phyloP scores from a whole-genome alignment of 2,329 filamentous ascomycete genomes.

The Neofusicoccum sp. region DNA sequence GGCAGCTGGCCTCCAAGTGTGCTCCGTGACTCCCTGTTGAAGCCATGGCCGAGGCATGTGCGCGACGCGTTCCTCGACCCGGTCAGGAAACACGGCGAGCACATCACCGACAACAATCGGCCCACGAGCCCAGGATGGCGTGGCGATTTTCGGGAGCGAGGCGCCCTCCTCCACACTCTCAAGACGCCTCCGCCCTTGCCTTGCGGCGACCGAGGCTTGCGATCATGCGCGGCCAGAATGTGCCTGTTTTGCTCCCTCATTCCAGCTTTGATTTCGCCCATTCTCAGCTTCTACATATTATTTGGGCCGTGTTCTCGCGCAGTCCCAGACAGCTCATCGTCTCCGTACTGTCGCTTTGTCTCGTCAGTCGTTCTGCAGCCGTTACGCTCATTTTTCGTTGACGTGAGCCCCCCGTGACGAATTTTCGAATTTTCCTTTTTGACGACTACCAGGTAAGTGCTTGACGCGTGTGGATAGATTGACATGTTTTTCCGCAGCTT shows the following conservation, averaged over 20 bases:
- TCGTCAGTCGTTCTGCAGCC: background rate
- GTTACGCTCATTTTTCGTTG: background rate
- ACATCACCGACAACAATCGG: background rate
- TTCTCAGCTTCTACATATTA: background rate
- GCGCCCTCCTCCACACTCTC: background rate
- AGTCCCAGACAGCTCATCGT: background rate
- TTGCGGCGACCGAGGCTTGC: constrained; percentile 9
- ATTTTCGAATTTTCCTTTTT: background rate
- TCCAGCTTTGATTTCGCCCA: background rate
- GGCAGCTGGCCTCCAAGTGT: too few species aligned
- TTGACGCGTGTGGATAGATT: background rate
- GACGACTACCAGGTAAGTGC: background rate
- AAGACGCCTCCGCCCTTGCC: background rate
- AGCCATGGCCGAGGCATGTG: background rate
- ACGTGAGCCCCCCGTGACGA: background rate
- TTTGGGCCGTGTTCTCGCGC: background rate
- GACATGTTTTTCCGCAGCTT: constrained; percentile 12
- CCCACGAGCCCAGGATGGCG: background rate
- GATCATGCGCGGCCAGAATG: background rate
- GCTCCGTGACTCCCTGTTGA: too few species aligned
- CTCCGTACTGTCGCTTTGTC: background rate
- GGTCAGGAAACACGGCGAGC: background rate
- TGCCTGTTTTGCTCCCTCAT: constrained; percentile 7
- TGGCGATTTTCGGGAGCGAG: background rate
- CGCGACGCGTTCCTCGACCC: background rate